Base-by-base conservation (phyloP, 179 eudicot species). In the Heliamphora pulchella region DNA sequence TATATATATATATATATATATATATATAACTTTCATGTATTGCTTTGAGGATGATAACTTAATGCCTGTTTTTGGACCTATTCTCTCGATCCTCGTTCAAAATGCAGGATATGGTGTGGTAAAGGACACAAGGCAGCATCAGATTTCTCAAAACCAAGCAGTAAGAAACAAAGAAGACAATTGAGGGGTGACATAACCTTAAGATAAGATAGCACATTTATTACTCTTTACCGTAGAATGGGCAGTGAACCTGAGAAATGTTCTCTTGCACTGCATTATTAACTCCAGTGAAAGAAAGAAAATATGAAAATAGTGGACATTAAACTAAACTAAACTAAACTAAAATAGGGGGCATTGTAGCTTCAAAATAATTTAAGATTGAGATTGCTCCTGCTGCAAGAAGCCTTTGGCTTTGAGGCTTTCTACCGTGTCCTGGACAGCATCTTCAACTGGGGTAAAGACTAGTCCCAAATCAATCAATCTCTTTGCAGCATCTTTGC, bases 401-500 rank as follows among this genome's bases (percentile, higher is more conserved):
- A 79, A 81, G 79, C 85, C 87, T 81, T 79, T 82, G 39, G 81
- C 78, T 78, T 75, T 80, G 82, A 86, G 89, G 87, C 95, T 92
- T 79, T 84, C 89, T 43, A 91, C 93, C 3, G 94, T 87, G 75
- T 90, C 92, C 68, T 61, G 59, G 74, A 89, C 85, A 18, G 94
- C 93, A 80, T 90, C 94, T 87, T 93, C 93, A 68, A 93, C 79
- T 59, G 97, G 93, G 43, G 94, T 92, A 74, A 92, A 94, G 48
- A 82, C 87, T 80, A 94, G 87, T 77, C 97, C 97, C 78, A 92
- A 83, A 80, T 89, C 76, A 75, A 91, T 91, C 88, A 91, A 78
- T 86, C 84, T 91, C 89, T 89, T 93, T 50, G 98, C 93, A 81
- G 97, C 97, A 76, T 90, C 94, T 81, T 86, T 77, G 87, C 92